These are phyloP conservation scores for Dactylellina leptospora DNA, from an alignment of 2,329 filamentous ascomycete genomes.

Conservation along the genomic window DNA sequence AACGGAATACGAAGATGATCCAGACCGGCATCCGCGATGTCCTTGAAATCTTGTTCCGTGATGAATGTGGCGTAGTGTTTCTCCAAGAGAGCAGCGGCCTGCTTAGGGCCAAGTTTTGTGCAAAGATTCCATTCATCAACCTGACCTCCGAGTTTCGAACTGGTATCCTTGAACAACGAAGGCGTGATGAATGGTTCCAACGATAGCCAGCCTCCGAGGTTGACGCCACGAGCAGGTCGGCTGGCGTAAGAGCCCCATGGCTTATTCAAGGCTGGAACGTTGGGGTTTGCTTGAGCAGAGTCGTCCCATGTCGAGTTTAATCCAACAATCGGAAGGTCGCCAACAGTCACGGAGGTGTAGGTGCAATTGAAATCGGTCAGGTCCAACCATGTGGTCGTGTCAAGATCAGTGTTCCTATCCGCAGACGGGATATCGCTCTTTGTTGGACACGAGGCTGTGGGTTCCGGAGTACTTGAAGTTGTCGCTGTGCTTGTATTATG, in stretches of 20 bases:
- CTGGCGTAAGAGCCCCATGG: constrained; percentile 80
- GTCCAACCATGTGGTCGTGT: constrained; percentile 91
- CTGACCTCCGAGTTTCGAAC: constrained; percentile 69
- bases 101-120: constrained; percentile 72
- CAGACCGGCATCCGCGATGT: constrained; percentile 85
- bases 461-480: not conserved
- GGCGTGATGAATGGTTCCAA: constrained; percentile 96
- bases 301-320: constrained; percentile 87
- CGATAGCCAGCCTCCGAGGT: constrained; percentile 91
- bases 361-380: constrained; percentile 92
- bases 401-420: constrained; percentile 72
- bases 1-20: constrained; percentile 96
- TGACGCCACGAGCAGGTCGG: constrained; percentile 85
- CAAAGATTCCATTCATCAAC: constrained; percentile 91
- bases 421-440: constrained; percentile 31
- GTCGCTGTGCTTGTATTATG: not conserved
- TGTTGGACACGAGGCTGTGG: constrained; percentile 23
- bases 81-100: constrained; percentile 75
- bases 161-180: constrained; percentile 75
- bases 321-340: constrained; percentile 87
- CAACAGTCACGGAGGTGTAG: constrained; percentile 84
- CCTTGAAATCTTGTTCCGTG: constrained; percentile 80
- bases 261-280: constrained; percentile 77
- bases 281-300: constrained; percentile 77
- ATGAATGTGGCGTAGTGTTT: constrained; percentile 91